Conservation (phyloP, 345 rosid species). For the Salix udensis region DNA sequence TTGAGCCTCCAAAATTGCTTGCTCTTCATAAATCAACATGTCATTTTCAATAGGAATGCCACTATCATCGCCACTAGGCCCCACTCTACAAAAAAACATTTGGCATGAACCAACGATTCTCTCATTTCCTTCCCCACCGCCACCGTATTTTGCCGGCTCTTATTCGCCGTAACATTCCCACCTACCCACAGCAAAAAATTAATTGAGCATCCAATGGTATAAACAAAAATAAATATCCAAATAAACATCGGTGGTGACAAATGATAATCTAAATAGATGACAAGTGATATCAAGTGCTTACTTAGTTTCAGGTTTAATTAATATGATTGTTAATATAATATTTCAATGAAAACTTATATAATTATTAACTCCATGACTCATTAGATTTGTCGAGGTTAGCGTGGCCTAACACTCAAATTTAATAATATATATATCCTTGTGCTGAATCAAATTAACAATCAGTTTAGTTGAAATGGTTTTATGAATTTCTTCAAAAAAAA, state of each 20-base stretch:
- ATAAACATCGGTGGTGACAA: too few species aligned
- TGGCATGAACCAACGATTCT: conserved; percentile 77
- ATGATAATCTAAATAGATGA: too few species aligned
- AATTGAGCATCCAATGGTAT: background rate
- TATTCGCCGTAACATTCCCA: conserved; percentile 73
- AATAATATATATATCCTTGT: background rate
- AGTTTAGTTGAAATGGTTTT: background rate
- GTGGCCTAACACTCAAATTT: too few species aligned
- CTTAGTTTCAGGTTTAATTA: too few species aligned
- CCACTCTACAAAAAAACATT: conserved; percentile 79
- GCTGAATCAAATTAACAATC: too few species aligned
- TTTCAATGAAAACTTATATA: too few species aligned
- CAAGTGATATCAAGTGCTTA: too few species aligned
- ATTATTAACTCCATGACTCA: too few species aligned
- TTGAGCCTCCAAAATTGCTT: conserved; percentile 63
- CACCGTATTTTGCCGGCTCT: conserved; percentile 80
- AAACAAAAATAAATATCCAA: too few species aligned
- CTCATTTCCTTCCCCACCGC: conserved; percentile 88
- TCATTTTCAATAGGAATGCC: conserved; percentile 45
- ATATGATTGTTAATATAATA: too few species aligned
- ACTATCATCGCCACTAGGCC: conserved; percentile 43
- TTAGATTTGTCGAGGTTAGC: too few species aligned
- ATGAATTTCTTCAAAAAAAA: background rate
- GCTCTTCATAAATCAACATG: conserved; percentile 76
- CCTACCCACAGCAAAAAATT: conserved; percentile 36